These are phyloP conservation scores for Oenanthe sinensis DNA, from an alignment of 129 eudicot genomes.

Conservation along the genomic window DNA sequence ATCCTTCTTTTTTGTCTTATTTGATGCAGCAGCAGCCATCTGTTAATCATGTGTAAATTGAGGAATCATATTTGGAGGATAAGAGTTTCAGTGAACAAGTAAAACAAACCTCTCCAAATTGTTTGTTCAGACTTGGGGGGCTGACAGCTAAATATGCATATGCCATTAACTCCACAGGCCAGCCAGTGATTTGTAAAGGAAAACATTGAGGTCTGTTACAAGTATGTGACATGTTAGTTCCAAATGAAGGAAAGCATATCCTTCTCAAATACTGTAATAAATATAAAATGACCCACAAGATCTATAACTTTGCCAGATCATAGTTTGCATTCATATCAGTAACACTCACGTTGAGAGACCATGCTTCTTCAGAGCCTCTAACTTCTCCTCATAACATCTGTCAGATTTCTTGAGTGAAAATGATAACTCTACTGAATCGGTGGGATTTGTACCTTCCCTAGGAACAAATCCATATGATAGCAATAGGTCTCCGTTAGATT, in stretches of 20 bases:
- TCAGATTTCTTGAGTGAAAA: conserved; percentile 71
- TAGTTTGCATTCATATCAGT: background rate
- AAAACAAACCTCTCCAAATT: conserved; percentile 57
- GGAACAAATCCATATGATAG: conserved; percentile 98
- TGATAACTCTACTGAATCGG: conserved; percentile 73
- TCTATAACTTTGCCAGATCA: background rate
- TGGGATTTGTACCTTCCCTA: conserved; percentile 81
- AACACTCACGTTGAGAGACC: conserved; percentile 70
- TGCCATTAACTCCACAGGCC: conserved; percentile 92
- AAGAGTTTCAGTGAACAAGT: background rate
- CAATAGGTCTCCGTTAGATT: conserved; percentile 93
- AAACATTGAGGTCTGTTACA: conserved; percentile 60
- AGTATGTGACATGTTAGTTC: background rate
- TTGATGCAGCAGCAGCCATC: conserved; percentile 97
- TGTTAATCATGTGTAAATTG: conserved; percentile 19
- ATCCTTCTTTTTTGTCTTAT: conserved; percentile 48
- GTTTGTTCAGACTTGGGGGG: conserved; percentile 68
- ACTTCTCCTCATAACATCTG: conserved; percentile 59
- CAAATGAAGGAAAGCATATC: background rate
- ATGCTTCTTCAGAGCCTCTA: conserved; percentile 64
- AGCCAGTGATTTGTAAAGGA: conserved; percentile 86
- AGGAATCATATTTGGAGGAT: background rate
- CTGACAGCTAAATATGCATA: conserved; percentile 80
- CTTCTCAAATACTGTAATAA: background rate
- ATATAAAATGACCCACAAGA: background rate